Evolutionary conservation across 495 filamentous ascomycete genomes (phyloP), one percentile per base, ranked within the genome.

Genomic region (Aspergillus campestris): DNA sequence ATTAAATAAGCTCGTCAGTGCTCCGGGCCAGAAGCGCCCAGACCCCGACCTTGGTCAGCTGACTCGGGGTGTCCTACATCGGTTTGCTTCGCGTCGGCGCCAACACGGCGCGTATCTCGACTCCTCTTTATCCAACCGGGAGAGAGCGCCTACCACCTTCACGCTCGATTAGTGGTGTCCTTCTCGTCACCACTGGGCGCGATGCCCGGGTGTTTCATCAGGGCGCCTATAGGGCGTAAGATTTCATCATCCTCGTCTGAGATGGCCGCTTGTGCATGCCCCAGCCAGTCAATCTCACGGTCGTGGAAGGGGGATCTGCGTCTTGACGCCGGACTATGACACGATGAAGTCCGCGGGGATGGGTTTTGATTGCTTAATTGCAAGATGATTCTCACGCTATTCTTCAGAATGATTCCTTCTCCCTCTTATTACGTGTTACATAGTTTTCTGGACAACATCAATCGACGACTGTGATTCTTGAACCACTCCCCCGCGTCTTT

Each of bases 91-190:
- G 53, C 55, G 47, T 53, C 50, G 52, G 53, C 59, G 47, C 52
- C 57, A 51, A 57, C 50, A 40, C 52, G 59, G 68, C 68, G 68
- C 68, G 61, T 69, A 69, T 46, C 47, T 41, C 45, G 48, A 52
- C 48, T 35, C 38, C 35, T 39, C 42, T 38, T 33, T 51, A 44
- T 48, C 51, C 49, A 61, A 52, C 18, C 18, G 18, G 1, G 18
- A 49, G 54, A 52, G 38, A 50, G 59, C 58, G 51, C 53, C 53
- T 48, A 28, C 15, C 40, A 40, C 35, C 39, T 39, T 38, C 34
- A 38, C 11, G 28, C 32, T 36, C 24, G 27, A 14, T 33, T 27
- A 28, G 8, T 34, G 14, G 31, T 31, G 14, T 30, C 28, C 42
- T 50, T 34, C 34, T 49, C 43, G 38, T 9, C 38, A 31, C 38